phyloP scores from a whole-genome alignment of 2,329 filamentous ascomycete species.

The Triangularia verruculosa region DNA sequence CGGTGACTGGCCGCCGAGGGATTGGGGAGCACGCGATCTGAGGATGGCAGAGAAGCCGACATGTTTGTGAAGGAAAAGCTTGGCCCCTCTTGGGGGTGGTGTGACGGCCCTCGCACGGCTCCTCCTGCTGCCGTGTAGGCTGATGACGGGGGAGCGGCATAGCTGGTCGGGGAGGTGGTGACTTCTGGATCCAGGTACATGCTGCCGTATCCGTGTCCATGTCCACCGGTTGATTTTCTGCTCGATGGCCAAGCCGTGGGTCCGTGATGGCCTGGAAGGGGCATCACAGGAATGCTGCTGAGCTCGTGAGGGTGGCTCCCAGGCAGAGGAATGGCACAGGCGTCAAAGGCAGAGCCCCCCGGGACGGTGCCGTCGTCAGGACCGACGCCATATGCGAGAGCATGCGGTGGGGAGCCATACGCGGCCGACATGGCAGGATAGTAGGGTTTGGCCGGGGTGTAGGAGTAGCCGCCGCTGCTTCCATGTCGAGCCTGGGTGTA shows the following conservation, averaged over 20 bases:
- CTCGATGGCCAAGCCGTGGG: not conserved
- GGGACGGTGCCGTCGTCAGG: constrained; percentile 10
- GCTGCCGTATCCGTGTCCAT: not conserved
- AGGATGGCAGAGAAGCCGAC: not conserved
- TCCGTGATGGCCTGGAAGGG: not conserved
- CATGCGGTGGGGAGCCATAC: constrained; percentile 32
- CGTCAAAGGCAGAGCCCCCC: not conserved
- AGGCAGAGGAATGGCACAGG: not conserved
- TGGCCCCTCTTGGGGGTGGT: constrained; percentile 10
- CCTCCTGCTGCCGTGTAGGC: not conserved
- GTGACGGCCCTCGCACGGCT: constrained; percentile 38
- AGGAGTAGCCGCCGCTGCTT: constrained; percentile 31
- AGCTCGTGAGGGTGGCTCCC: not conserved
- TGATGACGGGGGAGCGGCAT: not conserved
- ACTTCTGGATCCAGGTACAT: not conserved
- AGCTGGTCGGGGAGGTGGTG: not conserved
- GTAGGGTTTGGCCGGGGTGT: constrained; percentile 32
- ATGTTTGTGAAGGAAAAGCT: constrained; percentile 31
- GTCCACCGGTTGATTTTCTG: not conserved
- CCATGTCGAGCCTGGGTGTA: no score
- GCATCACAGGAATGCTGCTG: not conserved
- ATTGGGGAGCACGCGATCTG: constrained; percentile 28
- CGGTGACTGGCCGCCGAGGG: constrained; percentile 29
- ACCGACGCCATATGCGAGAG: constrained; percentile 33
- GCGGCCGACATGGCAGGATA: constrained; percentile 35